These are phyloP conservation scores for Diaporthe ilicicola DNA, from an alignment of 2,329 filamentous ascomycete species.

Conservation along the genomic window DNA sequence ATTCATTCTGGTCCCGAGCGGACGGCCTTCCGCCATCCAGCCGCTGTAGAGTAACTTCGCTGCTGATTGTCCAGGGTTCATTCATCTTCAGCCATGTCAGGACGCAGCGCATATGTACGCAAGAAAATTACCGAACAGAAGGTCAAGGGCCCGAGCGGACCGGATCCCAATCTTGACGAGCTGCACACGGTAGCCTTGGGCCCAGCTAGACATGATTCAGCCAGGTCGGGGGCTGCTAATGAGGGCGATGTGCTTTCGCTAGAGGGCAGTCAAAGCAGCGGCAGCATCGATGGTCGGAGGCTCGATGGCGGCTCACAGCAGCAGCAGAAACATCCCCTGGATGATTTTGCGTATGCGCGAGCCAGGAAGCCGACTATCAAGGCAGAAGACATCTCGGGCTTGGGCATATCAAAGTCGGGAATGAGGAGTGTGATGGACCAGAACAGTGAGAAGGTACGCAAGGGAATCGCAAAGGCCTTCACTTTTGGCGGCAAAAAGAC, in stretches of 20 bases:
- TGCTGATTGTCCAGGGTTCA: neutral
- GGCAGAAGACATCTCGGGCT: slow-evolving; percentile 60
- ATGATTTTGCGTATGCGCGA: slow-evolving; percentile 55
- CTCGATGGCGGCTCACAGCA: slow-evolving; percentile 37
- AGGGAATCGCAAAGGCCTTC: slow-evolving; percentile 62
- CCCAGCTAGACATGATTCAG: slow-evolving; percentile 45
- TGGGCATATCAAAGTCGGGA: slow-evolving; percentile 59
- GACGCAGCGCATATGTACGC: slow-evolving; percentile 65
- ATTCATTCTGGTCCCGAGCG: neutral
- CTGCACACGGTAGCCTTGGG: slow-evolving; percentile 41
- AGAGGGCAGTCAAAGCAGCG: slow-evolving; percentile 48
- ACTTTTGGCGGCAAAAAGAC: slow-evolving; percentile 59
- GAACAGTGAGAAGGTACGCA: slow-evolving; percentile 63
- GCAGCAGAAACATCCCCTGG: slow-evolving; percentile 43
- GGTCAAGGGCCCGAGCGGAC: slow-evolving; percentile 46
- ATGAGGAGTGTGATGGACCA: slow-evolving; percentile 62
- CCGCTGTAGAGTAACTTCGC: neutral
- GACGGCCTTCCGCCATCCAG: neutral
- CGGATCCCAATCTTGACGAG: slow-evolving; percentile 40
- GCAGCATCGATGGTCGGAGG: slow-evolving; percentile 46
- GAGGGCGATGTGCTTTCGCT: slow-evolving; percentile 42
- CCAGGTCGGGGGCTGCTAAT: slow-evolving; percentile 53
- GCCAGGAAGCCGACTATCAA: slow-evolving; percentile 53
- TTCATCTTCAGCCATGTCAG: slow-evolving; percentile 55
- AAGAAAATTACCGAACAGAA: slow-evolving; percentile 62